Evolutionary conservation across 768 basidiomycete species (phyloP).

Genomic region (Exidia glandulosa): DNA sequence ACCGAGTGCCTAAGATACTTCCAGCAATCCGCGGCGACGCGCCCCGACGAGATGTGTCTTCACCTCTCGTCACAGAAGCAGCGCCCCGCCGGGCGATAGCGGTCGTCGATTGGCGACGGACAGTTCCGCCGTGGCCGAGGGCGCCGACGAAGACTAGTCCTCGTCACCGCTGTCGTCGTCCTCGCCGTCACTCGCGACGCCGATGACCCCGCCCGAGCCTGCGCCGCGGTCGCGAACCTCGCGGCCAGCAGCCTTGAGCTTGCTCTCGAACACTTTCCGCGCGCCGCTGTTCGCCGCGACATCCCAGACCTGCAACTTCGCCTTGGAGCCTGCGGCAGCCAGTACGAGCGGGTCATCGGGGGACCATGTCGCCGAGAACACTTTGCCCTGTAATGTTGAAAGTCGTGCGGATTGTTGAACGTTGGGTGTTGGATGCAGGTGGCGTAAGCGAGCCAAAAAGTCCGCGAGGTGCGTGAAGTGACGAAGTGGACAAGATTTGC

Average conservation of each 20-base stretch:
- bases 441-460: neutral
- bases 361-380: conserved; percentile 84
- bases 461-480: no score
- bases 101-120: neutral
- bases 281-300: conserved; percentile 74
- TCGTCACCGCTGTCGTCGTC: conserved; percentile 30
- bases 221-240: conserved; percentile 48
- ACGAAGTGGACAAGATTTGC: neutral
- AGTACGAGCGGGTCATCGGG: conserved; percentile 91
- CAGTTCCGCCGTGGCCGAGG: no score
- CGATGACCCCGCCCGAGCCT: conserved; percentile 52
- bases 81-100: neutral
- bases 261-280: conserved; percentile 70
- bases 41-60: no score
- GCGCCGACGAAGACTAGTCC: no score
- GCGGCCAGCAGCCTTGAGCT: conserved; percentile 64
- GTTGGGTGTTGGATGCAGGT: neutral
- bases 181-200: conserved; percentile 59
- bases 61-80: no score
- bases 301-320: conserved; percentile 93
- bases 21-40: no score
- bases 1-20: no score
- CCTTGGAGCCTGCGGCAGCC: conserved; percentile 90
- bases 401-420: no score
- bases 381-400: conserved; percentile 62